Evolutionary conservation across 768 basidiomycete species (phyloP).

Genomic region (Nidula microcarpa): DNA sequence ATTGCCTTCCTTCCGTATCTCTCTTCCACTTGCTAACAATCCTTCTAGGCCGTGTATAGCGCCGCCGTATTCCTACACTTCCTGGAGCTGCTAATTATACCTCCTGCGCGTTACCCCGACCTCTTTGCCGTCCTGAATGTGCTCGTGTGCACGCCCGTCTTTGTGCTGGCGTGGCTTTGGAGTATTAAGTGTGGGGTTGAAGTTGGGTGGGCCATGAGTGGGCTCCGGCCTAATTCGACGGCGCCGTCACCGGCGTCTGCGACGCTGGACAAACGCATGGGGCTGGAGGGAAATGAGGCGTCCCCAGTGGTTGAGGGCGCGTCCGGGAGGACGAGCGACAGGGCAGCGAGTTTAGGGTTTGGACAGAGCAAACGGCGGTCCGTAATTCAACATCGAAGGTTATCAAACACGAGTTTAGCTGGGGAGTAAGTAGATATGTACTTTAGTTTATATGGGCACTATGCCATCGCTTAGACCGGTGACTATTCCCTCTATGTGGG

Average conservation of each 20-base stretch:
- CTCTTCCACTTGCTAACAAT: constrained; percentile 12
- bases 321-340: constrained; percentile 5
- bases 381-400: not conserved
- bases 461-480: too few relatives aligned
- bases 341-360: constrained; percentile 18
- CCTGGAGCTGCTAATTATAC: constrained; percentile 54
- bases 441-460: too few relatives aligned
- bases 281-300: not conserved
- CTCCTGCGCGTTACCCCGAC: constrained; percentile 81
- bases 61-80: constrained; percentile 56
- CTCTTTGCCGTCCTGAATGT: constrained; percentile 85
- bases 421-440: too few relatives aligned
- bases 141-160: constrained; percentile 75
- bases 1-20: not conserved
- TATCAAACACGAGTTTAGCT: too few relatives aligned
- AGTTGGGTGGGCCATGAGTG: constrained; percentile 75
- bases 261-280: not conserved
- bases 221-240: constrained; percentile 26
- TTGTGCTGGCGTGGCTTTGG: constrained; percentile 85
- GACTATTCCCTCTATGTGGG: too few relatives aligned
- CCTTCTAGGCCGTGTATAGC: constrained; percentile 47
- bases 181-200: constrained; percentile 79
- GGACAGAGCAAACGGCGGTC: constrained; percentile 5
- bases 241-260: too few relatives aligned
- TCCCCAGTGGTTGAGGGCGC: not conserved